Percentiles rank a stretch among this genome's conserved stretches.
Conservation (phyloP, 768 basidiomycete genomes). For the Amanita subjunquillea region DNA sequence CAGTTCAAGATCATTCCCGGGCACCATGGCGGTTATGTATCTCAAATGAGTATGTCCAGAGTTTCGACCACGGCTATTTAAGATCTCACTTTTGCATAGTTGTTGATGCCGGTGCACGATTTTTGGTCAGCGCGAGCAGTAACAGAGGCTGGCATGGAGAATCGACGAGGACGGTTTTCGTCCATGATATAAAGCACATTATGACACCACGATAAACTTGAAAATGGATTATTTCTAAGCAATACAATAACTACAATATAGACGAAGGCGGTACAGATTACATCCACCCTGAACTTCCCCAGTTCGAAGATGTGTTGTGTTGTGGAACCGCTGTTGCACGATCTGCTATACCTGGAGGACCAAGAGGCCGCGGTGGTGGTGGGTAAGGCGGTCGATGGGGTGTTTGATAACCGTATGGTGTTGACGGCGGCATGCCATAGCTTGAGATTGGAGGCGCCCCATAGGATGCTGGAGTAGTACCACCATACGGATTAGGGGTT, state of each 20-base stretch:
- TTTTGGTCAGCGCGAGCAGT: slow-evolving; percentile 86
- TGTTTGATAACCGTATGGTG: slow-evolving; percentile 40
- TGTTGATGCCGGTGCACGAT: slow-evolving; percentile 74
- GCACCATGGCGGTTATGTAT: slow-evolving; percentile 90
- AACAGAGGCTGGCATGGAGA: slow-evolving; percentile 94
- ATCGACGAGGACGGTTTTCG: slow-evolving; percentile 80
- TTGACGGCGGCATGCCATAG: slow-evolving; percentile 17
- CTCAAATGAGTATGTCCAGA: slow-evolving; percentile 63
- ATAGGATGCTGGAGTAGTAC: slow-evolving; percentile 36
- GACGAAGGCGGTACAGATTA: background rate
- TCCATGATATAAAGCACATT: slow-evolving; percentile 72
- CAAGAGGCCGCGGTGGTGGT: slow-evolving; percentile 25
- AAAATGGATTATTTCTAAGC: slow-evolving; percentile 6
- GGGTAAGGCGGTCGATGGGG: slow-evolving; percentile 31
- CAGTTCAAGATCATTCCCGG: slow-evolving; percentile 95
- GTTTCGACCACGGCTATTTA: background rate
- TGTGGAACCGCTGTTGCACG: slow-evolving; percentile 58
- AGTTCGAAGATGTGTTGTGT: slow-evolving; percentile 13
- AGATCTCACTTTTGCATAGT: slow-evolving; percentile 34
- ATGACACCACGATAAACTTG: slow-evolving; percentile 9
- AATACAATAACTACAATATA: slow-evolving; percentile 7
- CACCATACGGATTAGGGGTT: slow-evolving; percentile 74
- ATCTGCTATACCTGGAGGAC: slow-evolving; percentile 52
- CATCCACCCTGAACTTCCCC: slow-evolving; percentile 11
- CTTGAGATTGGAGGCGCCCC: slow-evolving; percentile 13